Base-by-base conservation (phyloP, 805 yeast genomes). In the Naumovozyma baii region DNA sequence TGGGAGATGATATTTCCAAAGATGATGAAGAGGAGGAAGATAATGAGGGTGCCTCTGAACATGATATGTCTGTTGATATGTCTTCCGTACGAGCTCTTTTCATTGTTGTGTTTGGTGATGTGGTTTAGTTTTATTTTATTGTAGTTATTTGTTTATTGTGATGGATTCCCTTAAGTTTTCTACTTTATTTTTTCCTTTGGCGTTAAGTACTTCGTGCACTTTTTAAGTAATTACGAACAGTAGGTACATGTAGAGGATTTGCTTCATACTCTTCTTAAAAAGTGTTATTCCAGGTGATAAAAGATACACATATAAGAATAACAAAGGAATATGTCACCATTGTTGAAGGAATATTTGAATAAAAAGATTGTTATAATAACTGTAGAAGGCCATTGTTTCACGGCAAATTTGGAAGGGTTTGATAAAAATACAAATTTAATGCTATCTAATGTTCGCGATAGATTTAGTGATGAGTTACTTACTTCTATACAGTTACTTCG, bases 371-470 rank as follows among this genome's bases (percentile, higher is more conserved):
- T 76, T 39, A 68, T 77, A 22, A 61, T 78, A 34, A 74, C 80
- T 2, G 65, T 77, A 5, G 80, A 75, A 46, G 83, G 80, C 9
- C 62, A 74, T 36, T 64, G 70, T 38, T 65, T 72, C 33, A 52
- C 66, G 30, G 80, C 76, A 3, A 61, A 50, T 16, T 50, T 74
- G 14, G 71, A 68, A 47, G 86, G 88, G 5, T 80, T 66, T 49
- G 90, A 82, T 55, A 74, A 76, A 45, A 66, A 74, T 34, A 73
- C 83, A 18, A 82, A 82, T 51, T 51, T 82, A 28, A 64, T 80
- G 31, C 58, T 81, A 31, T 61, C 74, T 2, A 59, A 67, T 31
- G 69, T 80, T 14, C 55, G 62, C 16, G 83, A 78, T 51, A 57
- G 80, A 36, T 45, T 47, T 43, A 73, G 74, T 68, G 44, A 48